These are phyloP conservation scores for Pythium scleroteichum DNA, from an alignment of 352 stramenopile species.

Conservation along the genomic window DNA sequence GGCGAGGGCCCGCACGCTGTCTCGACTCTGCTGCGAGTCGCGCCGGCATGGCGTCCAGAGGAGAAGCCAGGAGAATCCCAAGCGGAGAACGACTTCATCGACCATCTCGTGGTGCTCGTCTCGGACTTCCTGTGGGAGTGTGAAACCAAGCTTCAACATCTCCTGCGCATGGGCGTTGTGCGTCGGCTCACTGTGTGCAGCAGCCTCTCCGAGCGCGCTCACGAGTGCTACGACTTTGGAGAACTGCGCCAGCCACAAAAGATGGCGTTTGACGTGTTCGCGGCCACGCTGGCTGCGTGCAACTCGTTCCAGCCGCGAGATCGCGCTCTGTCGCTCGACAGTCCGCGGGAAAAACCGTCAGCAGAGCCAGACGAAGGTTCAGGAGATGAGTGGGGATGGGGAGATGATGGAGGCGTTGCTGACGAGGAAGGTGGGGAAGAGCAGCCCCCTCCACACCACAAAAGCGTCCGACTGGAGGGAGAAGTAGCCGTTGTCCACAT, in stretches of 20 bases:
- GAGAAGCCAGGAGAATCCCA: constrained; percentile 15
- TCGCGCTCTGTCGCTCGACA: constrained; percentile 2
- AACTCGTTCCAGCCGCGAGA: constrained; percentile 19
- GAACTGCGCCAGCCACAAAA: constrained; percentile 15
- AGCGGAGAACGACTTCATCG: constrained; percentile 19
- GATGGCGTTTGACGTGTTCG: constrained; percentile 62
- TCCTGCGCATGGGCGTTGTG: constrained; percentile 45
- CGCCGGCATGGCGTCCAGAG: constrained; percentile 5
- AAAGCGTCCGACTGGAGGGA: not conserved
- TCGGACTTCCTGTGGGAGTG: constrained; percentile 71
- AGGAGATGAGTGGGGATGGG: constrained; percentile 56
- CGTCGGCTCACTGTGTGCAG: constrained; percentile 56
- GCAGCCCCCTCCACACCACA: too few relatives aligned
- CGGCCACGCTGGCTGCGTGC: constrained; percentile 24
- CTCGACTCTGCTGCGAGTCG: constrained; percentile 2
- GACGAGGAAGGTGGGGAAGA: not conserved
- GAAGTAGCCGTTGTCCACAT: constrained; percentile 53
- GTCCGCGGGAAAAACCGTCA: constrained; percentile 7
- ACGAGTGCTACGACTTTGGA: constrained; percentile 69
- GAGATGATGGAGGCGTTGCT: constrained; percentile 30
- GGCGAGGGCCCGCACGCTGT: constrained; percentile 21
- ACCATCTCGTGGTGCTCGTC: constrained; percentile 55
- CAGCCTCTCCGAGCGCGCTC: constrained; percentile 63
- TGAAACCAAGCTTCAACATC: constrained; percentile 31
- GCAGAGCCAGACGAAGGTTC: not conserved